Conservation (phyloP, 345 rosid species). For the Acer campestre region DNA sequence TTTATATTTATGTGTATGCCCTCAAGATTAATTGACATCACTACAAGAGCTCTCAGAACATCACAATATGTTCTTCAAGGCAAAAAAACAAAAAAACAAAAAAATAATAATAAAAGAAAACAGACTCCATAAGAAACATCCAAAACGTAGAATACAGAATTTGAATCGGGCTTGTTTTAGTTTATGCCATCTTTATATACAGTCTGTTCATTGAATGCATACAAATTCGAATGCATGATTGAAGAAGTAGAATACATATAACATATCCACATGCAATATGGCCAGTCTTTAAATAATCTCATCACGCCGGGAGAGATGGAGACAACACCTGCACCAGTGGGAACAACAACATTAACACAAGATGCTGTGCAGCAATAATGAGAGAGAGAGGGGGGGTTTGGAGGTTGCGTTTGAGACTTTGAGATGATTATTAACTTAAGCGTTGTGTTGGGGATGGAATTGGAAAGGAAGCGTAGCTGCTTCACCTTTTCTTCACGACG, state of each 20-base stretch:
- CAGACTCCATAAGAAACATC: slow-evolving; percentile 14
- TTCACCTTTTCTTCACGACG: not conserved
- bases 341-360: not conserved
- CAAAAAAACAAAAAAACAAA: not conserved
- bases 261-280: slow-evolving; percentile 25
- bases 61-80: not conserved
- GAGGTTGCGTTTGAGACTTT: too few species aligned
- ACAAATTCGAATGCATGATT: slow-evolving; percentile 19
- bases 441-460: too few species aligned
- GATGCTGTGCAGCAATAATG: not conserved
- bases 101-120: not conserved
- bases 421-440: too few species aligned
- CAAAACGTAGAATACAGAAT: slow-evolving; percentile 21
- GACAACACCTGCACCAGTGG: slow-evolving; percentile 25
- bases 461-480: too few species aligned
- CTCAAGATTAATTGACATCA: not conserved
- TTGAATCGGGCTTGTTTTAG: slow-evolving; percentile 17
- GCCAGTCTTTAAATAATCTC: slow-evolving; percentile 21
- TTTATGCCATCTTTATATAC: slow-evolving; percentile 51
- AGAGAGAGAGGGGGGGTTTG: too few species aligned
- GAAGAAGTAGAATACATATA: slow-evolving; percentile 13
- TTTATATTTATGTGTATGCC: not conserved
- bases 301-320: not conserved
- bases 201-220: slow-evolving; percentile 39
- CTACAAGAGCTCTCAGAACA: not conserved